Conservation (phyloP, 805 yeast genomes). For the Wickerhamiella hasegawae region DNA sequence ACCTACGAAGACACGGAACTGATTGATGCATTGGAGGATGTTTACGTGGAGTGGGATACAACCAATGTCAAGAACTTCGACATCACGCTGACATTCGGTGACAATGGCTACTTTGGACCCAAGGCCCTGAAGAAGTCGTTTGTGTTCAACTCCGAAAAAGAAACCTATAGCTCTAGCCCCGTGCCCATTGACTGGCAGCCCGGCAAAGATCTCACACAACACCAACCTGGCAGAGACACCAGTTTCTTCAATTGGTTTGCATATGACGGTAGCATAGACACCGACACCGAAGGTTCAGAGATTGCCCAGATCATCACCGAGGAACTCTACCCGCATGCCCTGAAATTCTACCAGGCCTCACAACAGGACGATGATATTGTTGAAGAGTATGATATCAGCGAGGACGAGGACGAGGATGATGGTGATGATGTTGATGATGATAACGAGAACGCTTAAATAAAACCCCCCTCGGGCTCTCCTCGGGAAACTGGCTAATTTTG, state of each 20-base stretch:
- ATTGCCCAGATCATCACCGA: constrained; percentile 58
- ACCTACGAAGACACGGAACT: constrained; percentile 62
- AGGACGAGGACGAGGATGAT: constrained; percentile 6
- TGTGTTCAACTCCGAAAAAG: constrained; percentile 14
- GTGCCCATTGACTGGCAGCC: constrained; percentile 56
- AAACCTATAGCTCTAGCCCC: constrained; percentile 21
- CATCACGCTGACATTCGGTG: constrained; percentile 43
- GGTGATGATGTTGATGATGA: background rate
- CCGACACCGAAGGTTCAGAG: constrained; percentile 63
- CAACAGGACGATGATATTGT: constrained; percentile 7
- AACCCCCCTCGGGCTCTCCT: too few relatives aligned
- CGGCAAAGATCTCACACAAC: constrained; percentile 39
- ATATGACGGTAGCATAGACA: constrained; percentile 69
- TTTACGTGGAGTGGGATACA: constrained; percentile 34
- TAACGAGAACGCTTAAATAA: background rate
- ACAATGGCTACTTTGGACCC: constrained; percentile 32
- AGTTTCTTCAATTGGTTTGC: constrained; percentile 77
- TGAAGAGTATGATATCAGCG: constrained; percentile 1
- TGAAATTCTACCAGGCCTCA: constrained; percentile 36
- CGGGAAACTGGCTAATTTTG: too few relatives aligned
- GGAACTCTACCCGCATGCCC: constrained; percentile 73
- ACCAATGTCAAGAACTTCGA: constrained; percentile 39
- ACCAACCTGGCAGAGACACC: constrained; percentile 34
- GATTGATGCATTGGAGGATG: constrained; percentile 48
- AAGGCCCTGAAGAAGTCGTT: constrained; percentile 51